These are phyloP conservation scores for Trifolium dubium DNA, from an alignment of 306 rosid genomes.

Conservation along the genomic window DNA sequence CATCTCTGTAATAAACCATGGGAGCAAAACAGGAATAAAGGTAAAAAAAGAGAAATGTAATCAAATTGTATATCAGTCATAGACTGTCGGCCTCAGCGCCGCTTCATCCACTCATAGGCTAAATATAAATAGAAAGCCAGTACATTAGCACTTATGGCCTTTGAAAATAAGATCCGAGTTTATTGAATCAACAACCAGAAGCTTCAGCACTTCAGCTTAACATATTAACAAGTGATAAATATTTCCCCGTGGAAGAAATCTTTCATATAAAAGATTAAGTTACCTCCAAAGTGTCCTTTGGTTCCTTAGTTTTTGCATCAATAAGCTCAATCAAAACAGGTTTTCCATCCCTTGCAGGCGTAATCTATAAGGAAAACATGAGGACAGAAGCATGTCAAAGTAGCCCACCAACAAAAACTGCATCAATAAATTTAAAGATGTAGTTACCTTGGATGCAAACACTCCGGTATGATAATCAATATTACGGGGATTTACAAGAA, in stretches of 20 bases:
- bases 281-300: slow-evolving; percentile 94
- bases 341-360: slow-evolving; percentile 97
- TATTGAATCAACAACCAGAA: slow-evolving; percentile 22
- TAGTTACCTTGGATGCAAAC: slow-evolving; percentile 88
- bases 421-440: slow-evolving; percentile 42
- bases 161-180: slow-evolving; percentile 21
- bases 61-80: slow-evolving; percentile 10
- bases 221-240: not conserved
- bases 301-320: slow-evolving; percentile 94
- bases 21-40: slow-evolving; percentile 9
- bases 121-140: slow-evolving; percentile 13
- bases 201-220: not conserved
- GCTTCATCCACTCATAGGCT: slow-evolving; percentile 21
- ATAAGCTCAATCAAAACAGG: slow-evolving; percentile 93
- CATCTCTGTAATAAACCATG: slow-evolving; percentile 9
- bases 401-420: slow-evolving; percentile 24
- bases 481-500: slow-evolving; percentile 86
- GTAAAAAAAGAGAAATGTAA: not conserved
- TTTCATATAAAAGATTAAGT: slow-evolving; percentile 19
- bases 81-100: slow-evolving; percentile 5
- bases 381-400: slow-evolving; percentile 26
- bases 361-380: slow-evolving; percentile 64
- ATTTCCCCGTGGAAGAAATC: not conserved
- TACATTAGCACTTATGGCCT: slow-evolving; percentile 14
- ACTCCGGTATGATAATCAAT: slow-evolving; percentile 97